These are phyloP conservation scores for Russula olivacea DNA, from an alignment of 768 basidiomycete species.

Conservation along the genomic window DNA sequence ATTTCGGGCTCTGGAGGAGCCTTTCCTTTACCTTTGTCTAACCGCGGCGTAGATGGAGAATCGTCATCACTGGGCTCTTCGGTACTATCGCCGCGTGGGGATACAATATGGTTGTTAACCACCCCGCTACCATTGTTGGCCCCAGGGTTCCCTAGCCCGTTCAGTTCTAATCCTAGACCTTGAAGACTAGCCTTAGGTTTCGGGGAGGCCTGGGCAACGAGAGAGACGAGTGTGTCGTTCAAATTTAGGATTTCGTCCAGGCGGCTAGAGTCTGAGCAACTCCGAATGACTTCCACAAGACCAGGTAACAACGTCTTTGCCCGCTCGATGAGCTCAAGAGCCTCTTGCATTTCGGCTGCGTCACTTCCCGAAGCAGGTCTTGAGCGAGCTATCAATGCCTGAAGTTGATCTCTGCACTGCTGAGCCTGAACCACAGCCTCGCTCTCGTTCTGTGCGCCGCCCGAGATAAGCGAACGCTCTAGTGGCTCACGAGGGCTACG, in stretches of 20 bases:
- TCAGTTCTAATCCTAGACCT: conserved; percentile 23
- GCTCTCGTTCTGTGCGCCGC: conserved; percentile 33
- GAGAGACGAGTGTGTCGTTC: conserved; percentile 61
- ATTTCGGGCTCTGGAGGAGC: conserved; percentile 65
- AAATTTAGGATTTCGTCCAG: conserved; percentile 63
- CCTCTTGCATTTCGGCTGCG: conserved; percentile 19
- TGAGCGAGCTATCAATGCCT: conserved; percentile 27
- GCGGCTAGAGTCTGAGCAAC: conserved; percentile 50
- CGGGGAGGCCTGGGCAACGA: conserved; percentile 40
- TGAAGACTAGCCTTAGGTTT: conserved; percentile 12
- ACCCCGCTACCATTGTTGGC: background rate
- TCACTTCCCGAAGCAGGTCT: conserved; percentile 25
- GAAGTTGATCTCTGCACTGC: conserved; percentile 30
- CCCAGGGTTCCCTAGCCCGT: background rate
- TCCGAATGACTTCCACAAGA: conserved; percentile 48
- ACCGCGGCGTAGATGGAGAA: conserved; percentile 49
- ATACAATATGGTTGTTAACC: conserved; percentile 1
- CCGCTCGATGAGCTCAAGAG: conserved; percentile 42
- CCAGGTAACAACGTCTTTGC: conserved; percentile 49
- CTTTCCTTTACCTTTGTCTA: conserved; percentile 75
- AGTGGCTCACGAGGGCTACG: conserved; percentile 24
- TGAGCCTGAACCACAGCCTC: conserved; percentile 46
- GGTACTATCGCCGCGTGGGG: background rate
- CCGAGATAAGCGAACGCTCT: conserved; percentile 21
- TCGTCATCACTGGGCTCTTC: conserved; percentile 30